Base-by-base conservation (phyloP, 2,329 filamentous ascomycete species). In the Botrytis hyacinthi region DNA sequence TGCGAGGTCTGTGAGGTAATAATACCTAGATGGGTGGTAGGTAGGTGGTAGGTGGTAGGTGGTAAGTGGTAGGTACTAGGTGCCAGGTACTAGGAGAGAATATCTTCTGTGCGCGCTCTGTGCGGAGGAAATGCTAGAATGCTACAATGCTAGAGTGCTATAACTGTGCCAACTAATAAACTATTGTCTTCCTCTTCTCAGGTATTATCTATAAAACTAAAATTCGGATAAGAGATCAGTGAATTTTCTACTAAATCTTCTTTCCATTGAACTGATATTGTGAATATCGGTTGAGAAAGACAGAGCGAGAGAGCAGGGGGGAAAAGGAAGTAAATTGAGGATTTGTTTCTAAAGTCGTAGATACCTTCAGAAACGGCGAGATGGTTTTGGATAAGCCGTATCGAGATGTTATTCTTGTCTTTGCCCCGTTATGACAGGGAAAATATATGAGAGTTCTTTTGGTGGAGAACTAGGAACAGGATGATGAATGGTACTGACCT, bases 401-500 rank as follows among this genome's bases (percentile, higher is more conserved):
- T 59, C 18, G 54, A 29, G 14, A 54, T n/a, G 22, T 14, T 37
- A n/a, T 4, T 37, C 32, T 61, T 61, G 59, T 46, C 42, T 66
- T 37, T n/a, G 26, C 44, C 44, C 32, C 44, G 44, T 37, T 16
- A 20, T 8, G 63, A 67, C 63, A 51, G 16, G 63, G 63, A 37
- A 51, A 37, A 32, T 16, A 35, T 1, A 16, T 29, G 26, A 51
- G 44, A 35, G 32, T 20, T 51, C 46, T 32, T 63, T 16, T 66
- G 63, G 63, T 67, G 63, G 63, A 67, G 42, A 35, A 48, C 62
- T 44, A 48, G 63, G 42, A 35, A 35, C 14, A 42, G 40, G n/a
- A 46, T 44, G 42, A 26, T 29, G n/a, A 29, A 32, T 29, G 51
- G 29, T 57, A 29, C n/a, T 29, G 51, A 29, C 51, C 51, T 54